Percentiles rank a stretch among this genome's conserved stretches.
Evolutionary conservation across 257 asterid genomes (phyloP).

Genomic region (Solanum sparsipilum): DNA sequence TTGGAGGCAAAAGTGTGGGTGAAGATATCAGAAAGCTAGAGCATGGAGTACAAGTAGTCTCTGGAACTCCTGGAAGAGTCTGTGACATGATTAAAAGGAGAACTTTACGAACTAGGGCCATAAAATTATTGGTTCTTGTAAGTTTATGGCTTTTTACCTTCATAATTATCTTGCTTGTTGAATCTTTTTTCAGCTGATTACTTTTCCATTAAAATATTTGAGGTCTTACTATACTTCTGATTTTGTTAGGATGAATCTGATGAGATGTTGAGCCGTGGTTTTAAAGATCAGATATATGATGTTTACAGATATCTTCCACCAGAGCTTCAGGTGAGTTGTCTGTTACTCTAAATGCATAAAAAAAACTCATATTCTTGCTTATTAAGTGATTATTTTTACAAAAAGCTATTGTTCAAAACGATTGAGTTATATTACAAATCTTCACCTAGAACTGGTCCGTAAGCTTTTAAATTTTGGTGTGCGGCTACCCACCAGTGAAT

Average conservation of each 20-base stretch:
- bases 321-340: slow-evolving; percentile 63
- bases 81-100: slow-evolving; percentile 97
- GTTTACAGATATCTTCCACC: slow-evolving; percentile 99
- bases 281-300: slow-evolving; percentile 96
- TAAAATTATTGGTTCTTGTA: slow-evolving; percentile 71
- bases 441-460: not conserved
- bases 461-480: not conserved
- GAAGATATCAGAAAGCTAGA: slow-evolving; percentile 90
- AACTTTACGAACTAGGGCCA: slow-evolving; percentile 77
- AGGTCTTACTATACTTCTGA: not conserved
- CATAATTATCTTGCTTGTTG: not conserved
- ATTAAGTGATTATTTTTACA: not conserved
- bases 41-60: slow-evolving; percentile 95
- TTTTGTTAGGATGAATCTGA: slow-evolving; percentile 82
- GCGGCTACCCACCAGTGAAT: not conserved
- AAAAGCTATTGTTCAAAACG: not conserved
- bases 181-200: not conserved
- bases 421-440: not conserved
- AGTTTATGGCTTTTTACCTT: slow-evolving; percentile 11
- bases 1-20: slow-evolving; percentile 97
- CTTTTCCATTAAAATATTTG: not conserved
- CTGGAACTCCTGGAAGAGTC: slow-evolving; percentile 99
- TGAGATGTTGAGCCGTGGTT: slow-evolving; percentile 98
- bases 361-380: not conserved
- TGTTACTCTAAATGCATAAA: not conserved